Evolutionary conservation across 805 yeast genomes (phyloP).

Genomic region (Hanseniaspora thailandica): DNA sequence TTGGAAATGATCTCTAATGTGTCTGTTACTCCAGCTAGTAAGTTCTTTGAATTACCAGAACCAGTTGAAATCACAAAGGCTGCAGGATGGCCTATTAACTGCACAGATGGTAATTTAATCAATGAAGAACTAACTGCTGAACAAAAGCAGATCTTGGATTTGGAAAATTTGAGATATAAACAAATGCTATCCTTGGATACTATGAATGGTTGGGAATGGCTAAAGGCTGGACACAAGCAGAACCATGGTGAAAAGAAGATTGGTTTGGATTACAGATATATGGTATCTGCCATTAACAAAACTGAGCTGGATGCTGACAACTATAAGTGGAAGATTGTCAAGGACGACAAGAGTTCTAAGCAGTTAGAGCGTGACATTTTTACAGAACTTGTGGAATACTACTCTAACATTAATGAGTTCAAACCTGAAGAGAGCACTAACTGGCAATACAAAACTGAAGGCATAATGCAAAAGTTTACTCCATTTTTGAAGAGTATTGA

Average conservation of each 20-base stretch:
- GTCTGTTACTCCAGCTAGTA: slow-evolving; percentile 31
- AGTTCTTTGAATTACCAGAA: slow-evolving; percentile 32
- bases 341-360: slow-evolving; percentile 29
- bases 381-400: slow-evolving; percentile 6
- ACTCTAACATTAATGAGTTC: slow-evolving; percentile 31
- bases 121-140: slow-evolving; percentile 21
- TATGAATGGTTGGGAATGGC: slow-evolving; percentile 35
- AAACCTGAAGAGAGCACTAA: slow-evolving; percentile 31
- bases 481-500: slow-evolving; percentile 36
- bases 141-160: slow-evolving; percentile 20
- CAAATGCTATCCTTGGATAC: slow-evolving; percentile 21
- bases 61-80: slow-evolving; percentile 22
- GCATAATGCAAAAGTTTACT: slow-evolving; percentile 41
- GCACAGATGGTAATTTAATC: slow-evolving; percentile 19
- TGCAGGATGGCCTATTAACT: slow-evolving; percentile 26
- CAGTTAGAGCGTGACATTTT: slow-evolving; percentile 25
- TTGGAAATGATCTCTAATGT: slow-evolving; percentile 37
- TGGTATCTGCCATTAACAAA: slow-evolving; percentile 43
- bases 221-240: slow-evolving; percentile 36
- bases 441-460: slow-evolving; percentile 45
- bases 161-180: slow-evolving; percentile 23
- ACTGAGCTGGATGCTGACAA: slow-evolving; percentile 41
- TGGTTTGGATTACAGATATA: slow-evolving; percentile 39
- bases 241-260: slow-evolving; percentile 41
- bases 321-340: slow-evolving; percentile 30